A percentile compares a stretch with the other conserved stretches of the same genome.
Conservation (phyloP, 2,329 filamentous ascomycete genomes). For the Teratosphaeria epicoccoides region DNA sequence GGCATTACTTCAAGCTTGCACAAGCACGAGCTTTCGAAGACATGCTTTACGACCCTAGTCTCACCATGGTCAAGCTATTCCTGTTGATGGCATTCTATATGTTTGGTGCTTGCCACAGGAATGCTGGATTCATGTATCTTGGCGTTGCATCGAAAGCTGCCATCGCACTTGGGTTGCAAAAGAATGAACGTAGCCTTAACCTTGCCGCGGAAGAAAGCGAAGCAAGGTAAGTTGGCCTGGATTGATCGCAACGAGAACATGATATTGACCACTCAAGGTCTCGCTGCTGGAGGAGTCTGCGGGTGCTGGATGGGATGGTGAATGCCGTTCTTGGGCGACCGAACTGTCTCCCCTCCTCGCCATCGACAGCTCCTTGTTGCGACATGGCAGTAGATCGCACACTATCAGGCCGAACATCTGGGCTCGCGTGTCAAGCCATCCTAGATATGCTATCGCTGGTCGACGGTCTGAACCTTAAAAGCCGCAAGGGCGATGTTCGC, state of each 20-base stretch:
- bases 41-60: not conserved
- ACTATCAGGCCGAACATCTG: not conserved
- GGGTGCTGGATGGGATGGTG: not conserved
- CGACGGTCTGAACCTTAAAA: not conserved
- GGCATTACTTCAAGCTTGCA: not conserved
- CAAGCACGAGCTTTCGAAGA: not conserved
- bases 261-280: not conserved
- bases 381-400: not conserved
- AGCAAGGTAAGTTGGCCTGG: not conserved
- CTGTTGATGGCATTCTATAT: not conserved
- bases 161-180: not conserved
- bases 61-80: not conserved
- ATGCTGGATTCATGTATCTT: constrained; percentile 1
- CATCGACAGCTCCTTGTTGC: not conserved
- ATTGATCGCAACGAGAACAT: not conserved
- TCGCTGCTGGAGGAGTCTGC: not conserved
- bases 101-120: not conserved
- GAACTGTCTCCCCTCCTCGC: not conserved
- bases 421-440: not conserved
- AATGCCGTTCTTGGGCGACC: not conserved
- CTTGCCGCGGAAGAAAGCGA: not conserved
- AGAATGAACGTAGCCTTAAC: not conserved
- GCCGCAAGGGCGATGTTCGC: not conserved
- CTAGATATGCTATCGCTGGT: not conserved
- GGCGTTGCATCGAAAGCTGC: not conserved